Evolutionary conservation across 2,329 filamentous ascomycete species (phyloP).

Genomic region (Apiospora koreana): DNA sequence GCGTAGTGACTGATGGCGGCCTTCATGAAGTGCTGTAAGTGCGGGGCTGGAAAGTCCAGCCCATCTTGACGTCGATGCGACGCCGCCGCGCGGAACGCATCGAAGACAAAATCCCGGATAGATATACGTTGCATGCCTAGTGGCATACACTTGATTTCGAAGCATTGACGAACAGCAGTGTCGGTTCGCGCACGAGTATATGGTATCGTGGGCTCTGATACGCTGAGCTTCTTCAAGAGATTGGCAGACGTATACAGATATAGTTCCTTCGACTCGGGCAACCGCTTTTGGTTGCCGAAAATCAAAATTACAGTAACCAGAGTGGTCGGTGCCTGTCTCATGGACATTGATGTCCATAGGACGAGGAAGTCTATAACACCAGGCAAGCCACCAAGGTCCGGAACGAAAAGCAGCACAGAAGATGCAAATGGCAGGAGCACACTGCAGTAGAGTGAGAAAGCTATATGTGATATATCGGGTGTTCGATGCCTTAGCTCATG

Average conservation of each 20-base stretch:
- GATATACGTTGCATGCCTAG: neutral
- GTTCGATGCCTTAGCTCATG: neutral
- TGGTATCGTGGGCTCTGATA: neutral
- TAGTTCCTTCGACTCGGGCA: neutral
- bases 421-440: neutral
- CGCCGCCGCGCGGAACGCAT: neutral
- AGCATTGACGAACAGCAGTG: no score
- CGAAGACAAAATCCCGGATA: neutral
- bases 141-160: neutral
- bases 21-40: neutral
- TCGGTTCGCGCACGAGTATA: neutral
- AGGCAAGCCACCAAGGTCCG: neutral
- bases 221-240: neutral
- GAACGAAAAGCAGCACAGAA: neutral
- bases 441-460: neutral
- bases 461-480: neutral
- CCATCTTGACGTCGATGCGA: neutral
- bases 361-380: neutral
- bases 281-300: neutral
- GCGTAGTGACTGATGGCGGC: neutral
- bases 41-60: neutral
- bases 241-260: neutral
- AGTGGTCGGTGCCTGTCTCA: neutral
- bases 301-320: neutral
- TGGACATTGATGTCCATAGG: neutral